Evolutionary conservation across 495 filamentous ascomycete species (phyloP), one percentile per base, ranked within the genome.

Genomic region (Hypoxylon perforatum): DNA sequence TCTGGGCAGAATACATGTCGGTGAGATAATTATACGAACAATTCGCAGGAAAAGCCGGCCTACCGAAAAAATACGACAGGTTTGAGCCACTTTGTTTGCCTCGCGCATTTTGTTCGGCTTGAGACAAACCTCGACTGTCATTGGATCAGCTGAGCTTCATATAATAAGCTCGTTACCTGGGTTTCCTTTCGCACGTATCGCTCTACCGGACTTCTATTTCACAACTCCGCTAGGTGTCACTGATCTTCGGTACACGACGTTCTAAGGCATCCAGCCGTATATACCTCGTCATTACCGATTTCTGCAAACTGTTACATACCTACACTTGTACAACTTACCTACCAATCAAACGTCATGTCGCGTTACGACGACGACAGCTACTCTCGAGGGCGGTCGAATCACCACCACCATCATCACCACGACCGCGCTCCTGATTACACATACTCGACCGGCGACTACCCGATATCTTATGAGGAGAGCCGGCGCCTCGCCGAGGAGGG

Each of bases 361-460:
- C 72, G 58, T 17, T 73, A 75, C 67, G 69, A 70, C 17, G 63
- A 75, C 45, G 53, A 38, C 41, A 15, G 17, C 42, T 57, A 61
- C 41, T 64, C 33, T 22, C 70, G 46, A 50, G 63, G 58, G 14
- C 67, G 57, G 25, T 61, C 67, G 22, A 58, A 39, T 21, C 61
- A 58, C 18, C 57, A 61, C 15, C 30, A 33, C 30, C 30, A 33
- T 33, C 30, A 33, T 33, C 30, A 33, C 8, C 45, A 28, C 23
- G 52, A 65, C 30, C 62, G 36, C 18, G 58, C 67, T 23, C 41
- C 61, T 21, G 61, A 69, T 11, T 61, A 72, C 42, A 18, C 39
- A 35, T 64, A 74, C 46, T 48, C 69, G 25, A 57, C 25, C 15
- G 48, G 35, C 18, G 38, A 28, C 3, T 52, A 62, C 51, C 51